Evolutionary conservation across 805 yeast genomes (phyloP).

Genomic region (Myxozyma nipponensis): DNA sequence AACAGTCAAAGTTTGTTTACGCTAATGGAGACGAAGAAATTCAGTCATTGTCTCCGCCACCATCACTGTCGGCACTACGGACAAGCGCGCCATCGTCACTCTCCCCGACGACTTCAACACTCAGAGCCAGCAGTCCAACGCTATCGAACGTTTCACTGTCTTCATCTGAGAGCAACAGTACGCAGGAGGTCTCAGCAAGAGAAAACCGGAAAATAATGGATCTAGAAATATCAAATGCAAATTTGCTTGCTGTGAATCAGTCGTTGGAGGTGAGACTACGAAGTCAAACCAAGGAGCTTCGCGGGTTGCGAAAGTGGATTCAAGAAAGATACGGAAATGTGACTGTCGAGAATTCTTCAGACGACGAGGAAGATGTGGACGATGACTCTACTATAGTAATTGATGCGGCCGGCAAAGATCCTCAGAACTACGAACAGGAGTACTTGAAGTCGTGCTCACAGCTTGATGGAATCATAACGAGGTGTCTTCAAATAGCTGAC

Average conservation of each 20-base stretch:
- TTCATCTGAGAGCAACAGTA: not conserved
- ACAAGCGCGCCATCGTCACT: constrained; percentile 1
- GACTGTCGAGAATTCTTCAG: too few relatives aligned
- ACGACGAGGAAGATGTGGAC: too few relatives aligned
- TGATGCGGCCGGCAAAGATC: too few relatives aligned
- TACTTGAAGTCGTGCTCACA: too few relatives aligned
- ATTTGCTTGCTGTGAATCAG: constrained; percentile 31
- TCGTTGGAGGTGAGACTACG: constrained; percentile 31
- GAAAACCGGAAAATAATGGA: constrained; percentile 32
- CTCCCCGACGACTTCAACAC: not conserved
- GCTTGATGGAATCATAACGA: too few relatives aligned
- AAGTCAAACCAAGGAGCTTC: constrained; percentile 29
- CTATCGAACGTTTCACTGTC: not conserved
- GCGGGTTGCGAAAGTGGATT: constrained; percentile 21
- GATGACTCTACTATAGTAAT: too few relatives aligned
- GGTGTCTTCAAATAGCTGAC: too few relatives aligned
- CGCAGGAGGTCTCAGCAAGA: constrained; percentile 13
- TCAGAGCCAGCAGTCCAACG: not conserved
- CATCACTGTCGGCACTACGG: constrained; percentile 17
- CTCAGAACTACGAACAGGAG: too few relatives aligned
- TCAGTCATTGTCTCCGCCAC: too few relatives aligned
- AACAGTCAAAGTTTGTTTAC: constrained; percentile 15
- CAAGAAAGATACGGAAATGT: constrained; percentile 3
- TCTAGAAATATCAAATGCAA: constrained; percentile 34
- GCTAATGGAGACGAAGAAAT: constrained; percentile 28